Evolutionary conservation across 169 alveolate genomes (phyloP), one percentile per base, ranked within the genome.

Genomic region (Plasmodium cynomolgi): DNA sequence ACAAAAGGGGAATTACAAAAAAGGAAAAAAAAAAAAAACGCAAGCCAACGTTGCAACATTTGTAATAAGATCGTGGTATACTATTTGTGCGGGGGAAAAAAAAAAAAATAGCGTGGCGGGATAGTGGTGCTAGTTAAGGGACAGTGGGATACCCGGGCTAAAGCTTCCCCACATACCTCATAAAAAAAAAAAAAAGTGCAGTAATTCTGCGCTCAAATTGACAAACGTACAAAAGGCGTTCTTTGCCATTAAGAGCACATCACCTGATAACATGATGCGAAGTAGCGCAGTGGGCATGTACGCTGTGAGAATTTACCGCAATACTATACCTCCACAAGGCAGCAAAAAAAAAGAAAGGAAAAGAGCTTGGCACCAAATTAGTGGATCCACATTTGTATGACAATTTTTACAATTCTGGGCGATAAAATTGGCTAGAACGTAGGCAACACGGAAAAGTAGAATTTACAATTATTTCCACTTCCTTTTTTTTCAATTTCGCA

Each of bases 401-500:
- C 37, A 68, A 68, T 23, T 29, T 29, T 23, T 15, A 68, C 37
- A 68, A 23, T 68, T 23, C 77, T 68, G 37, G 41, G 77, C n/a
- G 37, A 68, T 29, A 26, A 68, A 20, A 68, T 23, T 68, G 77
- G 33, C 77, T 33, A 3, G 37, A 68, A 68, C 77, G 7, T 68
- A 68, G 37, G 77, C 39, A 26, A 26, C 37, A 20, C 34, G 31
- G 37, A 0, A 94, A 54, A 72, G 33, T 26, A 91, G 79, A 33
- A 20, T n/a, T 72, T 84, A 11, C 37, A 39, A 31, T 81, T 82
- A 92, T 54, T 62, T 31, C 34, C 95, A 84, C 44, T 41, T 15
- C 37, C 23, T 82, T 73, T 84, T 92, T 94, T 94, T 84, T 72
- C 23, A 50, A 50, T 50, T 17, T 84, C 72, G 20, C 34, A 41